These are phyloP conservation scores for Apodospora peruviana DNA, from an alignment of 495 filamentous ascomycete species.

Conservation along the genomic window DNA sequence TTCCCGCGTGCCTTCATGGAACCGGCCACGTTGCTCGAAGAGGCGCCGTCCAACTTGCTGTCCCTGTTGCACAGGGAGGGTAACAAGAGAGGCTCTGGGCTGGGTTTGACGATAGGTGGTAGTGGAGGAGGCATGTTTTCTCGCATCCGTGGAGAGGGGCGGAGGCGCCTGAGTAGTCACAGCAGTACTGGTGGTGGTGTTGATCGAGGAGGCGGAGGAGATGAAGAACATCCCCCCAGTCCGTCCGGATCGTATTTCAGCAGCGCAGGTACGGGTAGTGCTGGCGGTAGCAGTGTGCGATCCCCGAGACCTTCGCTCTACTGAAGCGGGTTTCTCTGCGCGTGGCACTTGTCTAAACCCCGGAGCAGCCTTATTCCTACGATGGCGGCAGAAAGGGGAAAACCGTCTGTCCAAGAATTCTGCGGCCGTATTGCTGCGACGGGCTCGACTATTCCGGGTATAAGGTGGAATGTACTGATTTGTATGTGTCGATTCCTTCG, in stretches of 20 bases:
- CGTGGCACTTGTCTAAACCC: too few species aligned
- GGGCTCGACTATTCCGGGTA: too few species aligned
- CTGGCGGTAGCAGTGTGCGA: background rate
- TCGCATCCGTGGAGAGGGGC: too few species aligned
- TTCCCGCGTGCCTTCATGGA: conserved; percentile 42
- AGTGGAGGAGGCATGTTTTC: conserved; percentile 11
- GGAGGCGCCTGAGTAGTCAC: conserved; percentile 22
- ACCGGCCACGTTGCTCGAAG: conserved; percentile 23
- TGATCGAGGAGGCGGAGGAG: background rate
- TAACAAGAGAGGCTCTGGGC: conserved; percentile 26
- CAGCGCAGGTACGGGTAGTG: background rate
- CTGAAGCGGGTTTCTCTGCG: too few species aligned
- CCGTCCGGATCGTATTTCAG: background rate
- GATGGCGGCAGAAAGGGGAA: too few species aligned
- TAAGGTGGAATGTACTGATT: too few species aligned
- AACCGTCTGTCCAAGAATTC: too few species aligned
- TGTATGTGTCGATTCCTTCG: too few species aligned
- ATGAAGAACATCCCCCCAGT: background rate
- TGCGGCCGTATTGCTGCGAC: too few species aligned
- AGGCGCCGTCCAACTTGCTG: background rate
- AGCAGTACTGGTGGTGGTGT: conserved; percentile 5
- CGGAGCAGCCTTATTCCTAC: too few species aligned
- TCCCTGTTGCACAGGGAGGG: conserved; percentile 14
- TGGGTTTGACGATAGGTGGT: conserved; percentile 29
- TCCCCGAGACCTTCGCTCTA: conserved; percentile 1